Evolutionary conservation across 768 basidiomycete species (phyloP), one percentile per base, ranked within the genome.

Genomic region (Baorangia bicolor): DNA sequence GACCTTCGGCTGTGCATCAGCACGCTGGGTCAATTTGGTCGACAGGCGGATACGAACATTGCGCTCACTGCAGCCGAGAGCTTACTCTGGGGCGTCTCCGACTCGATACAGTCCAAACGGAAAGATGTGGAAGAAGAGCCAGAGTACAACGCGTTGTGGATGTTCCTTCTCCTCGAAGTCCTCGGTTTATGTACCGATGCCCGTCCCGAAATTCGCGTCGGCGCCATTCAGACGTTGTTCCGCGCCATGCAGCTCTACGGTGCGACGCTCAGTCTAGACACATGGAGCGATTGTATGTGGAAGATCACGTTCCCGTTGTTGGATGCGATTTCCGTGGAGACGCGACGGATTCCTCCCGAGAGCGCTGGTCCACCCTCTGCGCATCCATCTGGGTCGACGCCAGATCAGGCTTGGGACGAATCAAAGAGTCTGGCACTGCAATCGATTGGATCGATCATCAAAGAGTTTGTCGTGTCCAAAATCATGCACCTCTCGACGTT

Each of bases 151-250:
- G 82, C 84, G 2, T 73, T 98, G n/a, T 99, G 96, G 96, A 92
- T 97, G 84, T 89, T 87, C 71, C 81, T 98, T 6, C 75, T 98
- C 3, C 75, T 86, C 7, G 91, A 94, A 69, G 83, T 98, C 3
- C 79, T 95, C 4, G 86, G 86, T 1, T 76, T 98, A 2, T 93
- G 92, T 58, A 82, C 84, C 3, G 96, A 98, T 64, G 66, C 80
- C 0, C 81, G 96, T 31, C 85, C 88, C 20, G 95, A 99, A 67
- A 93, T 96, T 1, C 83, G 95, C 18, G 89, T 90, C 60, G 93
- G 93, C 1, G 94, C 96, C 11, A 95, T 98, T 42, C 94, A 97
- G 71, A 98, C 95, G 2, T 69, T 99, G 50, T 98, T 97, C 74
- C 82, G 95, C 45, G 92, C 93, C 2, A 83, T 98, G 75, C 93